These are phyloP conservation scores for Salix dunnii DNA, from an alignment of 345 rosid species.

Conservation along the genomic window DNA sequence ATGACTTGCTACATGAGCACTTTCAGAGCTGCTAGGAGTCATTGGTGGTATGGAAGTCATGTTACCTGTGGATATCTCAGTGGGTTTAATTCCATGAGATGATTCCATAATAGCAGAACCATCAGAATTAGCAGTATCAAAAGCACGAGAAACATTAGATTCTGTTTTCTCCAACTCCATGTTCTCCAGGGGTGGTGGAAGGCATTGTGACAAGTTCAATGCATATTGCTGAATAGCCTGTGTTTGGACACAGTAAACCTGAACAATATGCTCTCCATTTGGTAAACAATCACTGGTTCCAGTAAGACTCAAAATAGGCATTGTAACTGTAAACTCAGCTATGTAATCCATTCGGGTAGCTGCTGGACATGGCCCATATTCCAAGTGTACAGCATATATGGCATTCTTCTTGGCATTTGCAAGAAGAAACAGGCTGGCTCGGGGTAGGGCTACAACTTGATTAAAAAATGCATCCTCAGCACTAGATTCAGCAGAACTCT, in stretches of 20 bases:
- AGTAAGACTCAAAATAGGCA: constrained; percentile 92
- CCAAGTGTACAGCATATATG: constrained; percentile 79
- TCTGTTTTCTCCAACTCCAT: constrained; percentile 50
- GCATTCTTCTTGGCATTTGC: constrained; percentile 95
- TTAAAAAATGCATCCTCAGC: constrained; percentile 69
- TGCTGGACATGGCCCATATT: constrained; percentile 71
- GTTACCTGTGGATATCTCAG: constrained; percentile 25
- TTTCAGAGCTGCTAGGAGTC: constrained; percentile 28
- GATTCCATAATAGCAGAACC: constrained; percentile 28
- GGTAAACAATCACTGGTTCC: constrained; percentile 58
- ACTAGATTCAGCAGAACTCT: constrained; percentile 58
- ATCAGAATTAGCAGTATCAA: constrained; percentile 31
- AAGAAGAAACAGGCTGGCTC: constrained; percentile 61
- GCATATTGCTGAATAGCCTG: constrained; percentile 92
- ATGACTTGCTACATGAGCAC: constrained; percentile 18
- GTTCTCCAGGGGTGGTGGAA: constrained; percentile 61
- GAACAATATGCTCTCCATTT: constrained; percentile 43
- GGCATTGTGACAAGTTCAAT: constrained; percentile 68
- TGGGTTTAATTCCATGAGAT: constrained; percentile 31
- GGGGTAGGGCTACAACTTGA: constrained; percentile 73
- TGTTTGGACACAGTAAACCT: constrained; percentile 48
- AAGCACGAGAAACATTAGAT: constrained; percentile 31
- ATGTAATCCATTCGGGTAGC: constrained; percentile 76
- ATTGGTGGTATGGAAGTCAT: constrained; percentile 15
- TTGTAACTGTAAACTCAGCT: constrained; percentile 76